Evolutionary conservation across 805 yeast genomes (phyloP).

Genomic region (Pichia cephalocereana): DNA sequence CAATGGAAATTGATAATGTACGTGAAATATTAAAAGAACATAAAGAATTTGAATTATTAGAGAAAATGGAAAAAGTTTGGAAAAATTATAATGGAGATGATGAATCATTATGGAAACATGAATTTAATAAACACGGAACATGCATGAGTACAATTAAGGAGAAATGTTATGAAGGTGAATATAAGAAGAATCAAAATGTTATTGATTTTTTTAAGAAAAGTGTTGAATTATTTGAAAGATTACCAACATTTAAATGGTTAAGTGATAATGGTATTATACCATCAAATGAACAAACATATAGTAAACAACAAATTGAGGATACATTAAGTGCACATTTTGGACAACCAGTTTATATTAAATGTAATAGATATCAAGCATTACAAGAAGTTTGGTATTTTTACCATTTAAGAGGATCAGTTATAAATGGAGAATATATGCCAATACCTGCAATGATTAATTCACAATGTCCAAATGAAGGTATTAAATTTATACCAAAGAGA

Average conservation of each 20-base stretch:
- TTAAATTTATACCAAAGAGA: constrained; percentile 62
- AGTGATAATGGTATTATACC: constrained; percentile 67
- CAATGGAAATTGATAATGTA: constrained; percentile 45
- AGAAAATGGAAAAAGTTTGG: constrained; percentile 58
- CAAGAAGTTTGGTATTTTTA: constrained; percentile 77
- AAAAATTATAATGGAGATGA: constrained; percentile 63
- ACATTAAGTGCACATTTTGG: constrained; percentile 46
- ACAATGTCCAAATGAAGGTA: constrained; percentile 61
- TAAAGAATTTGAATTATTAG: constrained; percentile 43
- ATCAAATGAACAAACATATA: constrained; percentile 43
- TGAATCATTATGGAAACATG: constrained; percentile 76
- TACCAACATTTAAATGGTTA: constrained; percentile 64
- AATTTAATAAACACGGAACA: constrained; percentile 90
- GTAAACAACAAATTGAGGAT: constrained; percentile 42
- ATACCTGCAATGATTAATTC: constrained; percentile 49
- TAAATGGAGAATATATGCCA: constrained; percentile 54
- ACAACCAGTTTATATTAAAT: constrained; percentile 49
- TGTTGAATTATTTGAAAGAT: constrained; percentile 43
- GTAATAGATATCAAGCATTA: constrained; percentile 44
- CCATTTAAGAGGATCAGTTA: constrained; percentile 62
- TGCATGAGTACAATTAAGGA: constrained; percentile 78
- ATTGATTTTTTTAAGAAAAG: constrained; percentile 62
- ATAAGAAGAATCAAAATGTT: constrained; percentile 35
- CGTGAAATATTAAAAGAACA: constrained; percentile 35
- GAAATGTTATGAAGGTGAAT: constrained; percentile 43